Conservation (phyloP, 768 basidiomycete species). For the Boletus vermiculosoides region DNA sequence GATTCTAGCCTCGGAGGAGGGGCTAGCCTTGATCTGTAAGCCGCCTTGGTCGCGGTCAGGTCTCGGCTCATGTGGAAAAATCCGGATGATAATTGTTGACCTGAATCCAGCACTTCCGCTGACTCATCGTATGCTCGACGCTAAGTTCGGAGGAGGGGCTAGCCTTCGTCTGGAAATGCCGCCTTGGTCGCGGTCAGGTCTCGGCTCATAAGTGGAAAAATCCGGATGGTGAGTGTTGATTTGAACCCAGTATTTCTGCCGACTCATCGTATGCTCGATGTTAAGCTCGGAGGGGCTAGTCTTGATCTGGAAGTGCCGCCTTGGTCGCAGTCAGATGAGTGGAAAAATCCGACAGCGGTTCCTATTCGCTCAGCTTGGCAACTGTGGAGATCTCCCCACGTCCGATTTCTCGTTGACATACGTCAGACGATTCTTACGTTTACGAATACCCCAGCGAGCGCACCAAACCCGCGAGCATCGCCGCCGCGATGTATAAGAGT, state of each 20-base stretch:
- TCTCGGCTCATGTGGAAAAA: not conserved
- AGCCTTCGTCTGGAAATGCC: no score
- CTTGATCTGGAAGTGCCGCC: not conserved
- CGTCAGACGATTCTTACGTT: constrained; percentile 42
- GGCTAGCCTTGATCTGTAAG: not conserved
- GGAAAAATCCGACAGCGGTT: not conserved
- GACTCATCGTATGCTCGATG: not conserved
- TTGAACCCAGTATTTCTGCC: not conserved
- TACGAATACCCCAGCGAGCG: constrained; percentile 46
- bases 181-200: no score
- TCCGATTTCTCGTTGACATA: not conserved
- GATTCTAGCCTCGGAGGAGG: not conserved
- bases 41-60: not conserved
- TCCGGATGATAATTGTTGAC: no score
- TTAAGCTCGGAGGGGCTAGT: not conserved
- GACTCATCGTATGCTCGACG: no score
- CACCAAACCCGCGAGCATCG: constrained; percentile 39
- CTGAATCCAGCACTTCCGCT: no score
- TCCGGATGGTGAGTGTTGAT: not conserved
- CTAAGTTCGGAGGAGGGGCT: no score
- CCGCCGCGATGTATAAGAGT: constrained; percentile 40
- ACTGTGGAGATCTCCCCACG: not conserved
- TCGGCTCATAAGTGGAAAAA: no score
- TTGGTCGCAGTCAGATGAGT: not conserved
- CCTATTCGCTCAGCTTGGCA: not conserved